Base-by-base conservation (phyloP, 257 asterid genomes). In the Salvia hispanica region DNA sequence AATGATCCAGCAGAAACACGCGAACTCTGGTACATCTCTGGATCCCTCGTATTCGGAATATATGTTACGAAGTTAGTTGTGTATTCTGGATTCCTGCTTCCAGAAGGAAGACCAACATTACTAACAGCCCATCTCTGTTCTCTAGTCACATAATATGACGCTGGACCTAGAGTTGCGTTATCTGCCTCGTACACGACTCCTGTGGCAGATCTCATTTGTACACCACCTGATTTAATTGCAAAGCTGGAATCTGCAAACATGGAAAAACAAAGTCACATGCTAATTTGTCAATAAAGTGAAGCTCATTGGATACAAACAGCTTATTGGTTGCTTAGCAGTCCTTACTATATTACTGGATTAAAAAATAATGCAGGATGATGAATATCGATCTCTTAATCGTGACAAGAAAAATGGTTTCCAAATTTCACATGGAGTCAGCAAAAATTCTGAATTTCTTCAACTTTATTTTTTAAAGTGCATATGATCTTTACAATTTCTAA, bases 111-210 rank as follows among this genome's bases (percentile, higher is more conserved):
- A 60, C 98, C 98, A 58, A 63, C 84, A 82, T 91, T 91, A 67
- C 96, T 91, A 57, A 91, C 88, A 64, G 86, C 93, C 96, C 96
- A 91, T 85, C 90, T 82, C 28, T 75, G 55, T 9, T 80, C 58
- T 52, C 71, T 69, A 11, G 82, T 75, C 72, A 77, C 77, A 56
- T 63, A 78, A 71, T 85, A 87, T 46, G 86, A 73, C 39, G 95
- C 85, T 37, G 98, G 95, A 72, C 98, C 96, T 36, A 84, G 81
- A 66, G 80, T 67, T 62, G 62, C 83, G 58, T 71, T 67, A 13
- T 91, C 95, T 54, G 64, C 77, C 77, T 89, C 98, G 44, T 75
- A 81, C 40, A 53, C 57, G 52, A 70, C 72, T 60, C 63, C 76
- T 50, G 64, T 34, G 12, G 74, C 71, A 9, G 94, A 81, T 53